Base-by-base conservation (phyloP, 495 filamentous ascomycete species). In the Penicillium waksmanii region DNA sequence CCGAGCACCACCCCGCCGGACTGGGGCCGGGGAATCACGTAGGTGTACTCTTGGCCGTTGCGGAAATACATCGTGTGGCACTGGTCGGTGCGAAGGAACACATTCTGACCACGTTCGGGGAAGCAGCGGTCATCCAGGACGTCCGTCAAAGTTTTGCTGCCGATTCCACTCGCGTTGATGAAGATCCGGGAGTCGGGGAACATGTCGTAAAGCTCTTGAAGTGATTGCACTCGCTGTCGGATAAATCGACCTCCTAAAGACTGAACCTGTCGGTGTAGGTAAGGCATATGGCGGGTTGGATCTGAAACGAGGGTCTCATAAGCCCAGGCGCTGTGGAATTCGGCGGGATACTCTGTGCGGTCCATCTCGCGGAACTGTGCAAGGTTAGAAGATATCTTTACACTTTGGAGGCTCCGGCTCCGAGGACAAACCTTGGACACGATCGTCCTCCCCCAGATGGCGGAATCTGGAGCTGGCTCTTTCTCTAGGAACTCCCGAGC, bases 31-130 rank as follows among this genome's bases (percentile, higher is more conserved):
- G 80, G 80, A 44, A 82, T 82, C 18, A 82, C 64, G 58, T 82
- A 81, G 17, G 79, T 81, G 51, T 82, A 82, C 54, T 81, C 77
- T 8, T 69, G 64, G 35, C 79, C 80, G 51, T 77, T 77, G 1
- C 73, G 71, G 40, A 80, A 78, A 50, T 77, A 75, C 60, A 80
- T 55, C 0, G 66, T 73, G 5, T 67, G 42, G 53, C 69, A 73
- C 21, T 69, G 56, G 1, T 74, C 63, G 1, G 73, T 78, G 27
- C 58, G 57, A 11, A 70, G 63, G 44, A 77, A 77, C 6, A 80
- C 75, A 57, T 79, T 80, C 47, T 80, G 77, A 10, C 77, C 77
- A 15, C 75, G 61, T 55, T 79, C 76, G 7, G 77, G 71, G 21
- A 74, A 80, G 51, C 75, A 79, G 21, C 62, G 64, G 15, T 71